A percentile compares a stretch with the other conserved stretches of the same genome.
Evolutionary conservation across 1,284 basidiomycete species (phyloP).

Genomic region (Cutaneotrichosporon sp.): DNA sequence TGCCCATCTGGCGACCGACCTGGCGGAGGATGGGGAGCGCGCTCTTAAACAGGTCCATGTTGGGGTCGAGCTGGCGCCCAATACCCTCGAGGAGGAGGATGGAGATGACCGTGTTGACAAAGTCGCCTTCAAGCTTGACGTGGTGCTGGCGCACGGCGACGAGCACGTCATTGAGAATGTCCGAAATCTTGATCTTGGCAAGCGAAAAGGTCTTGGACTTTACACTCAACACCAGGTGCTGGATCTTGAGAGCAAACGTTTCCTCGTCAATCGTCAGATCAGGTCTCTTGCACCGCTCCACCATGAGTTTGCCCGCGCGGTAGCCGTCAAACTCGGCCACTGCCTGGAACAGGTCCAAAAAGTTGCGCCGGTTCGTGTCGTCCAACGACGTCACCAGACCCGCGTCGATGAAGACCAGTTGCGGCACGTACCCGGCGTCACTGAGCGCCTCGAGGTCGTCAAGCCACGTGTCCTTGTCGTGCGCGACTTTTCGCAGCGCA

Average conservation of each 20-base stretch:
- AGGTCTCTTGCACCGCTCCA: constrained; percentile 88
- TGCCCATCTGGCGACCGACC: constrained; percentile 80
- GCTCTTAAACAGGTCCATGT: constrained; percentile 87
- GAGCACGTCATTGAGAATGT: constrained; percentile 83
- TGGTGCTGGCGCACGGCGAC: constrained; percentile 85
- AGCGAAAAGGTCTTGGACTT: constrained; percentile 96
- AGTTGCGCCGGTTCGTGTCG: constrained; percentile 76
- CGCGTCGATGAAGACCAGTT: constrained; percentile 93
- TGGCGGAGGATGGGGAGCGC: constrained; percentile 84
- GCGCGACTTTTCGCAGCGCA: constrained; percentile 57
- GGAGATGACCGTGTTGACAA: constrained; percentile 94
- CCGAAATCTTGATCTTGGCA: constrained; percentile 90
- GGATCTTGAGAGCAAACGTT: constrained; percentile 94
- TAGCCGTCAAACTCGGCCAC: constrained; percentile 97
- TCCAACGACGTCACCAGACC: constrained; percentile 87
- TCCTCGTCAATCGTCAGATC: constrained; percentile 86
- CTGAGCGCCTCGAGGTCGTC: constrained; percentile 63
- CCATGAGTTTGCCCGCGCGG: constrained; percentile 89
- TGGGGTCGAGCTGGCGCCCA: constrained; percentile 86
- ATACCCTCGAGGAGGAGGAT: constrained; percentile 94
- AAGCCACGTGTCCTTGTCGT: constrained; percentile 65
- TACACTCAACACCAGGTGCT: constrained; percentile 85
- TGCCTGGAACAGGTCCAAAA: constrained; percentile 92
- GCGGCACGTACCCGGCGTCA: constrained; percentile 76
- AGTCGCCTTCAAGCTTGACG: constrained; percentile 98